Evolutionary conservation across 108 stramenopile species (phyloP).

Genomic region (Conticribra guillardii): DNA sequence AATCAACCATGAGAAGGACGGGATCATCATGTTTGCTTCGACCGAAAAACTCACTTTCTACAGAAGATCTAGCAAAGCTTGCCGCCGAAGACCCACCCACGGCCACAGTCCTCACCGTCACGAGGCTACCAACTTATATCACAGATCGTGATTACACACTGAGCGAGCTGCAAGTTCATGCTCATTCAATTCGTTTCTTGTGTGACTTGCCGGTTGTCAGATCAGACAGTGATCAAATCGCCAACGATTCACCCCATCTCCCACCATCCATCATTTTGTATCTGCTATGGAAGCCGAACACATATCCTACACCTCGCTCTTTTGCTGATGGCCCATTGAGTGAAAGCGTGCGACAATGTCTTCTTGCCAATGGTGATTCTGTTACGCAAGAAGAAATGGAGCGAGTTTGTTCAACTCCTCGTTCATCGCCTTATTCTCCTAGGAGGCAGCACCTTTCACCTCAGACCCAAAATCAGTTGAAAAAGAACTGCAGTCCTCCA

Average conservation of each 20-base stretch:
- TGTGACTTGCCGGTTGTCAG: slow-evolving; percentile 9
- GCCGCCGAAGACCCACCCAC: slow-evolving; percentile 20
- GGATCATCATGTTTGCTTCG: slow-evolving; percentile 46
- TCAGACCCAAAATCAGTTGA: not conserved
- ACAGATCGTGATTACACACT: slow-evolving; percentile 69
- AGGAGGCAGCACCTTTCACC: slow-evolving; percentile 18
- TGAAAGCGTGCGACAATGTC: slow-evolving; percentile 37
- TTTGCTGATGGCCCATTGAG: slow-evolving; percentile 38
- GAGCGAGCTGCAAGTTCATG: slow-evolving; percentile 60
- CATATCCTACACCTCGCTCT: slow-evolving; percentile 25
- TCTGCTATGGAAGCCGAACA: slow-evolving; percentile 57
- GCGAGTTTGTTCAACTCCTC: slow-evolving; percentile 14
- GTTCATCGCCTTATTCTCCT: slow-evolving; percentile 16
- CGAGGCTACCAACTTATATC: slow-evolving; percentile 28
- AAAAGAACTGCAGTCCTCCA: not conserved
- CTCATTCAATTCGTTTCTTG: slow-evolving; percentile 48
- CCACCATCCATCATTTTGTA: slow-evolving; percentile 60
- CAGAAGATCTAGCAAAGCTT: slow-evolving; percentile 27
- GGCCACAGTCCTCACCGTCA: slow-evolving; percentile 40
- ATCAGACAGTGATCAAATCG: slow-evolving; percentile 2
- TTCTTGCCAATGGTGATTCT: slow-evolving; percentile 30
- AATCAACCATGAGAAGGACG: slow-evolving; percentile 33
- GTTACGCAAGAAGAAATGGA: slow-evolving; percentile 17
- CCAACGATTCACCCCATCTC: slow-evolving; percentile 7
- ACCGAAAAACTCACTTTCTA: slow-evolving; percentile 27